Conservation (phyloP, 2,329 filamentous ascomycete genomes). For the Pseudovirgaria hyperparasitica region DNA sequence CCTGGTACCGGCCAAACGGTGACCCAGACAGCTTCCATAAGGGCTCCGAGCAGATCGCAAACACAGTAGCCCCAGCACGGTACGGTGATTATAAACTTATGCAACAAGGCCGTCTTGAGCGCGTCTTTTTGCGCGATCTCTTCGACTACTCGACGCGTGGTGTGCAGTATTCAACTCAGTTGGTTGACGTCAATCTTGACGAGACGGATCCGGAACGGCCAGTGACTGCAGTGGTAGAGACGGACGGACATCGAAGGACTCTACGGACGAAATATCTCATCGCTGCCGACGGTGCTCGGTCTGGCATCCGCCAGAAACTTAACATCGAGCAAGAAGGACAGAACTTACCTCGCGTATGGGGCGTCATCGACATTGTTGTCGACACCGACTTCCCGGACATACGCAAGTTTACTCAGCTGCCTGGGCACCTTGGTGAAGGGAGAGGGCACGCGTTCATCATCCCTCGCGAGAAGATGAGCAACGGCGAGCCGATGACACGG, state of each 20-base stretch:
- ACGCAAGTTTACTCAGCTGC: slow-evolving; percentile 62
- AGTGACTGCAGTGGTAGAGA: slow-evolving; percentile 21
- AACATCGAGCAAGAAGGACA: slow-evolving; percentile 32
- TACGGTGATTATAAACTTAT: no score
- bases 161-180: slow-evolving; percentile 53
- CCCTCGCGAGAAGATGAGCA: slow-evolving; percentile 48
- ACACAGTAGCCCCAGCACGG: no score
- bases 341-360: slow-evolving; percentile 61
- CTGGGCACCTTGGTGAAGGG: no score
- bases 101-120: slow-evolving; percentile 60
- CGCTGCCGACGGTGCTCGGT: slow-evolving; percentile 57
- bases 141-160: slow-evolving; percentile 43
- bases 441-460: slow-evolving; percentile 83
- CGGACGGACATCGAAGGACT: slow-evolving; percentile 14
- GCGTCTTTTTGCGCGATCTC: slow-evolving; percentile 55
- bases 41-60: no score
- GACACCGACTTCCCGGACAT: slow-evolving; percentile 67
- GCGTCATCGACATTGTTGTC: slow-evolving; percentile 62
- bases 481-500: slow-evolving; percentile 56
- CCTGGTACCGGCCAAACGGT: no score
- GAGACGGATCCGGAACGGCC: slow-evolving; percentile 31
- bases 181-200: slow-evolving; percentile 48
- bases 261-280: slow-evolving; percentile 59
- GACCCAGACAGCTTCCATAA: no score
- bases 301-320: slow-evolving; percentile 47